Evolutionary conservation across 2,329 filamentous ascomycete genomes (phyloP).

Genomic region (Boeremia exigua): DNA sequence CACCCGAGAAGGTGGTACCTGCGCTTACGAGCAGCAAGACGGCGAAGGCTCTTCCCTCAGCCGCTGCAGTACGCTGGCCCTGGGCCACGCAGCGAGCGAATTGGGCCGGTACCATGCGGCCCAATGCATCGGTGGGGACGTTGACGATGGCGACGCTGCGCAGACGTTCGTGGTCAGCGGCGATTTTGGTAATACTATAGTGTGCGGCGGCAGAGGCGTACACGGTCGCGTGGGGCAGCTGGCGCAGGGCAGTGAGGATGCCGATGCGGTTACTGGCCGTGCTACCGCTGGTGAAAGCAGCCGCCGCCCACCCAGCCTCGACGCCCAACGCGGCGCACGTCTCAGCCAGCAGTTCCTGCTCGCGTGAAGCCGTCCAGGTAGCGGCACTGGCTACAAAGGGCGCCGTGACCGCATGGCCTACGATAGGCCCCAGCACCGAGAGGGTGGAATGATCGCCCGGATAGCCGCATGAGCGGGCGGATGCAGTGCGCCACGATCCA

Average conservation of each 20-base stretch:
- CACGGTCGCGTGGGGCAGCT: background rate
- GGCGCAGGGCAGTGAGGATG: background rate
- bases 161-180: background rate
- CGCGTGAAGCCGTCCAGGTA: background rate
- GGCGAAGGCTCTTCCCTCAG: background rate
- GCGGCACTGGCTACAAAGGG: background rate
- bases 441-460: background rate
- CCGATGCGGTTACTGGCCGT: background rate
- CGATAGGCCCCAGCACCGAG: background rate
- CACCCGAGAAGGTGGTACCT: background rate
- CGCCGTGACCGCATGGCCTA: background rate
- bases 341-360: background rate
- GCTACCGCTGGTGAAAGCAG: background rate
- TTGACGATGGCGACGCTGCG: background rate
- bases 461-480: background rate
- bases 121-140: background rate
- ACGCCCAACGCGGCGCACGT: background rate
- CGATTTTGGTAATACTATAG: background rate
- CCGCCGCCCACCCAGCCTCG: background rate
- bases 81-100: background rate
- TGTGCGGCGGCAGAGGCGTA: background rate
- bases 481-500: background rate
- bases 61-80: background rate
- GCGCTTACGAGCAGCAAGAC: background rate
- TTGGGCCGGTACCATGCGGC: background rate